Evolutionary conservation across 2,329 filamentous ascomycete genomes (phyloP), one percentile per base, ranked within the genome.

Genomic region (Fusarium papillatum): DNA sequence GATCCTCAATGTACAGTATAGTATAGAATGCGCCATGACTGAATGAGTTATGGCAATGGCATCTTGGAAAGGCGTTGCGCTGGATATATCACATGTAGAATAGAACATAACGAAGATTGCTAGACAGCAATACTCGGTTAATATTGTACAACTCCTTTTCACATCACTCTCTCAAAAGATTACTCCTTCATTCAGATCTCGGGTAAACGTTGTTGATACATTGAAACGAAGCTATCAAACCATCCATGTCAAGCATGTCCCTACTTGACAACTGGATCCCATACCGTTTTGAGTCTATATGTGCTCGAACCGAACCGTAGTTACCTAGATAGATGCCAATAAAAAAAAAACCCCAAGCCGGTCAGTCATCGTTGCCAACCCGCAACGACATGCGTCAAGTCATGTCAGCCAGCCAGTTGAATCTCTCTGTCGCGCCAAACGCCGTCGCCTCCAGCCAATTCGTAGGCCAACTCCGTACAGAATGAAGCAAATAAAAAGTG

Each of bases 381-480:
- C 64, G 68, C 64, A 66, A 70, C 55, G 74, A 77, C 66, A 68
- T 77, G 69, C 69, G 70, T 71, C 48, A 48, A 41, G 29, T 55
- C 46, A 64, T 55, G 53, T 38, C 59, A 63, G 50, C 31, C 53
- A 72, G 19, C 31, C 53, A 72, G 19, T 55, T 65, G 64, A 65
- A 65, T 59, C 50, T 38, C 43, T 48, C 41, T 22, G 22, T 48
- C 66, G 53, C 75, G 66, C 74, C 75, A 61, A 76, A 76, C 75
- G 74, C 75, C 75, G 62, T 76, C 66, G 75, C 75, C 75, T 70
- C 59, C 68, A 61, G n/a, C 43, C 67, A 59, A 66, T 71, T 77
- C 50, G 64, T 75, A 68, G 72, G 64, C 66, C 64, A 76, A 76
- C 74, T 76, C 74, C 76, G 46, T 68, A 66, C 68, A 69, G 31